phyloP scores from a whole-genome alignment of 495 filamentous ascomycete species.

The Penicillium coffeae region DNA sequence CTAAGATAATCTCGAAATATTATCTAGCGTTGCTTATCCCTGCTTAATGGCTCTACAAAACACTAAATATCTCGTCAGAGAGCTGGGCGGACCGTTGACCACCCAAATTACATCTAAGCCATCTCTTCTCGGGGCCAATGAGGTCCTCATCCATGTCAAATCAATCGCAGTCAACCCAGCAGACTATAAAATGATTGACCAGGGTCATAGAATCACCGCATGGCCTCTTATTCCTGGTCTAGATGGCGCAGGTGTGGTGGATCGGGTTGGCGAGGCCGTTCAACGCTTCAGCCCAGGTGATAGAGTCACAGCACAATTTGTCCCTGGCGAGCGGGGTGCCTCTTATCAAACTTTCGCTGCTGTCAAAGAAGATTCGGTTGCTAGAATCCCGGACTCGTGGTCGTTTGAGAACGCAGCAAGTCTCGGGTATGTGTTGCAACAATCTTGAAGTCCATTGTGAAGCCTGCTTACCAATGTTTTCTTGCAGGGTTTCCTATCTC shows the following conservation, averaged over 20 bases:
- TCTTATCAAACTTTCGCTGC: constrained; percentile 38
- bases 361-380: constrained; percentile 27
- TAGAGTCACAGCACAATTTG: constrained; percentile 29
- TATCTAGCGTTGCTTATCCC: background rate
- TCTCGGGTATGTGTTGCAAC: constrained; percentile 26
- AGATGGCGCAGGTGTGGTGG: constrained; percentile 35
- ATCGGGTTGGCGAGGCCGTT: constrained; percentile 27
- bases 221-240: constrained; percentile 39
- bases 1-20: background rate
- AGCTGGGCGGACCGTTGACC: background rate
- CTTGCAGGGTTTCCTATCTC: constrained; percentile 33
- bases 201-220: constrained; percentile 22
- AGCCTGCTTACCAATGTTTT: background rate
- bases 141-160: constrained; percentile 32
- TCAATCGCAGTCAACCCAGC: constrained; percentile 36
- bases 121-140: constrained; percentile 16
- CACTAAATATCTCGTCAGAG: constrained; percentile 4
- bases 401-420: constrained; percentile 36
- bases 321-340: constrained; percentile 17
- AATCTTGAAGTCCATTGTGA: background rate
- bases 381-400: constrained; percentile 30
- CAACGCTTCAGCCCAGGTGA: constrained; percentile 32
- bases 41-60: background rate
- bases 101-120: constrained; percentile 11
- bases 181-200: constrained; percentile 33